Conservation (phyloP, 176 grass and related monocot genomes). For the Pharus latifolius region DNA sequence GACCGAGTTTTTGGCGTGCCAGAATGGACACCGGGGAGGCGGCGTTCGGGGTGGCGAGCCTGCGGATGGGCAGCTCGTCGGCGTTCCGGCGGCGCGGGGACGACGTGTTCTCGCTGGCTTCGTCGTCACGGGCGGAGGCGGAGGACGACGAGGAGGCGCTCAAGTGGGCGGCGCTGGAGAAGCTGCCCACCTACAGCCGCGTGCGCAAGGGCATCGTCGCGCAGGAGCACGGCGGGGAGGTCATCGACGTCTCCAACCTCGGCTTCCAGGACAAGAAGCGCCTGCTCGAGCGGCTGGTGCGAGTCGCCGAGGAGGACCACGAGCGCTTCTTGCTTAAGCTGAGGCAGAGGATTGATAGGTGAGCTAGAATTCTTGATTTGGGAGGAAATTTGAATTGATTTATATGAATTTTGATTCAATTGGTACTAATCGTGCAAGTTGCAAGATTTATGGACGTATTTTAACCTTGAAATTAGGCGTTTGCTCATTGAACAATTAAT, state of each 20-base stretch:
- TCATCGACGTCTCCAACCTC: conserved; percentile 32
- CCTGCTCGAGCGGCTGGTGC: conserved; percentile 42
- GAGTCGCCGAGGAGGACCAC: conserved; percentile 53
- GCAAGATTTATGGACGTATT: too few relatives aligned
- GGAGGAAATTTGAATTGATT: too few relatives aligned
- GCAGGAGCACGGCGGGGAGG: neutral
- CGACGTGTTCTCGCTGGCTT: conserved; percentile 36
- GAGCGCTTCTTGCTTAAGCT: conserved; percentile 55
- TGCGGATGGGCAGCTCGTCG: conserved; percentile 10
- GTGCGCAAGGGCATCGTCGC: conserved; percentile 32
- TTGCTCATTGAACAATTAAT: neutral
- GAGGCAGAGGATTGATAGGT: conserved; percentile 40
- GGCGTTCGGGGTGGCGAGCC: conserved; percentile 33
- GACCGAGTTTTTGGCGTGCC: too few relatives aligned
- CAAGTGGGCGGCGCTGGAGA: conserved; percentile 55
- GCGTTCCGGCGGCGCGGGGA: conserved; percentile 13
- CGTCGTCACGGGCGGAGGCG: neutral
- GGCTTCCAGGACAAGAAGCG: conserved; percentile 27
- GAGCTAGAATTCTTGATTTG: neutral
- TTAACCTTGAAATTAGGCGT: neutral
- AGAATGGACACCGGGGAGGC: conserved; percentile 13
- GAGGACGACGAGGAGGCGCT: conserved; percentile 59
- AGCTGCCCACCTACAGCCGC: conserved; percentile 45
- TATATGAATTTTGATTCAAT: too few relatives aligned
- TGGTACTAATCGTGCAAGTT: too few relatives aligned